Conservation (phyloP, 2,329 filamentous ascomycete species). For the Ascochyta rabiei region DNA sequence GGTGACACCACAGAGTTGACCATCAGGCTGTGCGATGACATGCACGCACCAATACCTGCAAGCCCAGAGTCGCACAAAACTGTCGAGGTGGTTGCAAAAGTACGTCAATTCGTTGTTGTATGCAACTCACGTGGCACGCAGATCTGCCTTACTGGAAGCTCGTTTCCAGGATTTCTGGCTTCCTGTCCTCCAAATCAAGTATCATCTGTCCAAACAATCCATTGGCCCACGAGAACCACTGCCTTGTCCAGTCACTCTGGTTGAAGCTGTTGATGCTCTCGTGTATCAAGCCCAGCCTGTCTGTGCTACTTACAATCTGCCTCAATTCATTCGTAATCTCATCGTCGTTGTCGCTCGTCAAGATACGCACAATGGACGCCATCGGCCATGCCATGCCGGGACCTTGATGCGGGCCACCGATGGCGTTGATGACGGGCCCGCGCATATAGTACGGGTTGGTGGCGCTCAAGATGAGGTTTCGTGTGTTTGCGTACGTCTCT, state of each 20-base stretch:
- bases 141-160: constrained; percentile 50
- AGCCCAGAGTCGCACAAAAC: background rate
- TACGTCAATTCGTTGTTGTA: background rate
- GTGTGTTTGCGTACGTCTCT: constrained; percentile 56
- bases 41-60: background rate
- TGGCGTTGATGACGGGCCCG: constrained; percentile 55
- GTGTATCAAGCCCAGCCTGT: constrained; percentile 57
- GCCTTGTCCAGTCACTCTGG: constrained; percentile 54
- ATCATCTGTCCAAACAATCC: constrained; percentile 59
- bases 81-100: constrained; percentile 2
- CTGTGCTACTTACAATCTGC: constrained; percentile 55
- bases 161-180: constrained; percentile 50
- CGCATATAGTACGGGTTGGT: constrained; percentile 59
- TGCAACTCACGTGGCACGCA: constrained; percentile 6
- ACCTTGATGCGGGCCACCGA: constrained; percentile 57
- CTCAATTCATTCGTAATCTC: constrained; percentile 54
- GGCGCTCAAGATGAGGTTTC: constrained; percentile 51
- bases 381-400: constrained; percentile 59
- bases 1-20: constrained; percentile 6
- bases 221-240: constrained; percentile 61
- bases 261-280: constrained; percentile 60
- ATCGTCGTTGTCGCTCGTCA: constrained; percentile 56
- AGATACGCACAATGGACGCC: constrained; percentile 57
- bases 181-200: constrained; percentile 52
- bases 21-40: constrained; percentile 2